phyloP scores from a whole-genome alignment of 805 yeast genomes.

The Myxozyma melibiosi region DNA sequence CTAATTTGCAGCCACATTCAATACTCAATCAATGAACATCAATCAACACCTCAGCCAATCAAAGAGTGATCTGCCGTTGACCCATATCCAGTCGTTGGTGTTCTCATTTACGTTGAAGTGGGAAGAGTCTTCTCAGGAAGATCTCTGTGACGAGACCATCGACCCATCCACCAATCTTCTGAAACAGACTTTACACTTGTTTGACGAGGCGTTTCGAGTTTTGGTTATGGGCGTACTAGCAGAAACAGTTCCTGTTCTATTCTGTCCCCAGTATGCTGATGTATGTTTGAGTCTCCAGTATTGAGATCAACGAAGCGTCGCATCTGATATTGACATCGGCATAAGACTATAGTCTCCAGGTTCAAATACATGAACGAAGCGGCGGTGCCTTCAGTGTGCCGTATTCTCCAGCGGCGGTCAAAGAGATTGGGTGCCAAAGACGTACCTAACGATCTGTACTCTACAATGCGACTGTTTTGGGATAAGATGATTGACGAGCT shows the following conservation, averaged over 20 bases:
- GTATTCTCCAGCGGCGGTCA: conserved; percentile 7
- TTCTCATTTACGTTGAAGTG: not conserved
- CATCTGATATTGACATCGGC: too few relatives aligned
- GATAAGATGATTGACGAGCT: not conserved
- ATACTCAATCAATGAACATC: not conserved
- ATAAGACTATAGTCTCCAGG: conserved; percentile 3
- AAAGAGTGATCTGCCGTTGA: not conserved
- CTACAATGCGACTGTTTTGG: conserved; percentile 1
- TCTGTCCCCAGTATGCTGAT: conserved; percentile 17
- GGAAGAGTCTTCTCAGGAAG: not conserved
- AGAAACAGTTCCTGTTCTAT: conserved; percentile 9
- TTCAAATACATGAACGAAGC: conserved; percentile 4
- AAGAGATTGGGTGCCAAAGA: not conserved
- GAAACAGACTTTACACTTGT: not conserved
- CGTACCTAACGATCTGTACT: not conserved
- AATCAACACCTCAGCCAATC: not conserved
- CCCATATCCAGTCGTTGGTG: not conserved
- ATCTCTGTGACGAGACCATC: too few relatives aligned
- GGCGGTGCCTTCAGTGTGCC: conserved; percentile 8
- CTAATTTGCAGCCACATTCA: conserved; percentile 2
- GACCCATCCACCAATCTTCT: not conserved
- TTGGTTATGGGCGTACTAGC: conserved; percentile 15
- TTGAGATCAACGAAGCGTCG: too few relatives aligned
- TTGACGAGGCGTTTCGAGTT: conserved; percentile 11
- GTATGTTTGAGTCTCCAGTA: not conserved